Evolutionary conservation across 2,329 filamentous ascomycete species (phyloP).

Genomic region (Cryphonectria radicalis): DNA sequence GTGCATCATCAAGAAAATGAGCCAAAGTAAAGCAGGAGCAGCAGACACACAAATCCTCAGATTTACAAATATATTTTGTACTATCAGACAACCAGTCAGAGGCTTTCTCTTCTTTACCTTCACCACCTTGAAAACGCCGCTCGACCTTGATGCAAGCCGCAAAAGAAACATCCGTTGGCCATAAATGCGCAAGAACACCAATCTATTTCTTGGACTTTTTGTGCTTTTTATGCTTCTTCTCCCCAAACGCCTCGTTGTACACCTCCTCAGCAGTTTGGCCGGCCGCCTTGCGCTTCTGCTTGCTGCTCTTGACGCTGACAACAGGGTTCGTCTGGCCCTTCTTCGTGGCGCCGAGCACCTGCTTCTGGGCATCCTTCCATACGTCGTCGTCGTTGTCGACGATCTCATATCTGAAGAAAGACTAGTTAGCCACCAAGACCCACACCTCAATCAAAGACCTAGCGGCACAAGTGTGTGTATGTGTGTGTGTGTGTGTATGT

Average conservation of each 20-base stretch:
- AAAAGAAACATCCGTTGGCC: not conserved
- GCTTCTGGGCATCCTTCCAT: conserved; percentile 75
- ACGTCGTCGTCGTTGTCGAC: conserved; percentile 63
- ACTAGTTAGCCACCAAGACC: not conserved
- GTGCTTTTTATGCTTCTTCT: conserved; percentile 55
- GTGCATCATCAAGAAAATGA: not conserved
- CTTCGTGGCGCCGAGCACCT: conserved; percentile 64
- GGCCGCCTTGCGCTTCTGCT: conserved; percentile 78
- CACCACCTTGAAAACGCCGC: conserved; percentile 6
- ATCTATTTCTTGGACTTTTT: conserved; percentile 55
- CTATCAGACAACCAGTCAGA: not conserved
- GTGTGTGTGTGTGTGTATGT: too few species aligned
- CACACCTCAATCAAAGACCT: not conserved
- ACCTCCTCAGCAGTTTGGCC: conserved; percentile 60
- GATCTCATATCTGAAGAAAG: conserved; percentile 61
- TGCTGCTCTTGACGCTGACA: conserved; percentile 81
- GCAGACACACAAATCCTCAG: not conserved
- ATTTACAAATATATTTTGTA: not conserved
- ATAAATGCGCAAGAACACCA: not conserved
- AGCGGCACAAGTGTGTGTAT: accelerated
- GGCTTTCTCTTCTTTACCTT: not conserved
- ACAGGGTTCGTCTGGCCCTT: conserved; percentile 62
- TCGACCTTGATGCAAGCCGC: conserved; percentile 4
- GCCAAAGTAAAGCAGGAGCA: not conserved
- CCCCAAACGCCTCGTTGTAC: conserved; percentile 64